These are phyloP conservation scores for Helianthus annuus DNA, from an alignment of 129 eudicot species.

Conservation along the genomic window DNA sequence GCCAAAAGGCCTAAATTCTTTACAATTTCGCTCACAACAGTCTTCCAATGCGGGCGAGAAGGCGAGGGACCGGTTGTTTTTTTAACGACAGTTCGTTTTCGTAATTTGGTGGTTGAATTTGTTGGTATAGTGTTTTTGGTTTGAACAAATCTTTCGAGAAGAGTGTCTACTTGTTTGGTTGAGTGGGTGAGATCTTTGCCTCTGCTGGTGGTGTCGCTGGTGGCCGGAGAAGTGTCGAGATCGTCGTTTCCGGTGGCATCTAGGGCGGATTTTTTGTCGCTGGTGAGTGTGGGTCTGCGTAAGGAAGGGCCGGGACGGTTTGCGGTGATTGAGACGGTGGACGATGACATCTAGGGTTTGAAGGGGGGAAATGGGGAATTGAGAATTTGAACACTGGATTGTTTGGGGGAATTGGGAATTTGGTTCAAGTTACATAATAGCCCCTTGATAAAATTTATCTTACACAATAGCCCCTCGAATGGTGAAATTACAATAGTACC, in stretches of 20 bases:
- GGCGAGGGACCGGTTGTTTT: conserved; percentile 24
- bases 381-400: background rate
- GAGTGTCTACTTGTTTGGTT: conserved; percentile 28
- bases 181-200: conserved; percentile 42
- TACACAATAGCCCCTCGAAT: no score
- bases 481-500: no score
- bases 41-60: conserved; percentile 60
- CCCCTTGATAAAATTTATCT: no score
- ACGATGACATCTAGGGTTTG: conserved; percentile 52
- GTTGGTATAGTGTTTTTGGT: conserved; percentile 34
- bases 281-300: conserved; percentile 42
- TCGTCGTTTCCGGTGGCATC: conserved; percentile 39
- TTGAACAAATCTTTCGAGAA: conserved; percentile 51
- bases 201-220: conserved; percentile 21
- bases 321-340: conserved; percentile 69
- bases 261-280: conserved; percentile 47
- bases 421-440: background rate
- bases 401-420: background rate
- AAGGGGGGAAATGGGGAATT: no score
- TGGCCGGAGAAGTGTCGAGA: conserved; percentile 22
- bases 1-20: conserved; percentile 65
- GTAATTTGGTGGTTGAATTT: conserved; percentile 32
- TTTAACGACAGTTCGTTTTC: conserved; percentile 33
- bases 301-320: conserved; percentile 50
- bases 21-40: conserved; percentile 55